Conservation (phyloP, 129 eudicot genomes). For the Flaveria sonorensis region DNA sequence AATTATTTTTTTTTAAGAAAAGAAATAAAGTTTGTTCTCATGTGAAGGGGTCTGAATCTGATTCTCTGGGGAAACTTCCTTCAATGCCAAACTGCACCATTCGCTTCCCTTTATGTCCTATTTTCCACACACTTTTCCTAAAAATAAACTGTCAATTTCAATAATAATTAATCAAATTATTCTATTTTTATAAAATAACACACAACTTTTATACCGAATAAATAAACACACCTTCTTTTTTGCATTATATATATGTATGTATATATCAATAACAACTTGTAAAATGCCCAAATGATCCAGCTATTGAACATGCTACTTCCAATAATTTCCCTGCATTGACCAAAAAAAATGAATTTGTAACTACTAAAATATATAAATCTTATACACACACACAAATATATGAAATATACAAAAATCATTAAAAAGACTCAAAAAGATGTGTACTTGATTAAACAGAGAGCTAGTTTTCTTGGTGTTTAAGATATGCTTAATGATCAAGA, state of each 20-base stretch:
- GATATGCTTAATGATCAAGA: conserved; percentile 22
- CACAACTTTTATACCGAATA: neutral
- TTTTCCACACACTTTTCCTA: conserved; percentile 32
- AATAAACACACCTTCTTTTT: conserved; percentile 13
- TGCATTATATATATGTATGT: conserved; percentile 15
- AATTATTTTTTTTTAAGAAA: conserved; percentile 6
- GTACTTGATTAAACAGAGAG: neutral
- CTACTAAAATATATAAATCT: too few species aligned
- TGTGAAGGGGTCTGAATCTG: conserved; percentile 28
- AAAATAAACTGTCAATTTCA: conserved; percentile 13
- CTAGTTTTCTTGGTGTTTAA: neutral
- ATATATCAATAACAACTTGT: conserved; percentile 56
- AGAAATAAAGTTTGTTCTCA: conserved; percentile 25
- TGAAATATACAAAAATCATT: neutral
- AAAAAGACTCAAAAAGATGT: neutral
- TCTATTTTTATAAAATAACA: conserved; percentile 14
- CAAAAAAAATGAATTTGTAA: conserved; percentile 10
- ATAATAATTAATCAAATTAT: conserved; percentile 19
- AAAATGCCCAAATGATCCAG: conserved; percentile 65
- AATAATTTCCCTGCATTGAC: conserved; percentile 65
- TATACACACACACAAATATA: neutral
- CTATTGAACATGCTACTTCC: conserved; percentile 66
- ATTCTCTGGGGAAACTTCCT: conserved; percentile 39
- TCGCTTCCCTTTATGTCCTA: conserved; percentile 34
- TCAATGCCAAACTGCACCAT: conserved; percentile 29